These are phyloP conservation scores for Arachis hypogaea DNA, from an alignment of 306 rosid species.

Conservation along the genomic window DNA sequence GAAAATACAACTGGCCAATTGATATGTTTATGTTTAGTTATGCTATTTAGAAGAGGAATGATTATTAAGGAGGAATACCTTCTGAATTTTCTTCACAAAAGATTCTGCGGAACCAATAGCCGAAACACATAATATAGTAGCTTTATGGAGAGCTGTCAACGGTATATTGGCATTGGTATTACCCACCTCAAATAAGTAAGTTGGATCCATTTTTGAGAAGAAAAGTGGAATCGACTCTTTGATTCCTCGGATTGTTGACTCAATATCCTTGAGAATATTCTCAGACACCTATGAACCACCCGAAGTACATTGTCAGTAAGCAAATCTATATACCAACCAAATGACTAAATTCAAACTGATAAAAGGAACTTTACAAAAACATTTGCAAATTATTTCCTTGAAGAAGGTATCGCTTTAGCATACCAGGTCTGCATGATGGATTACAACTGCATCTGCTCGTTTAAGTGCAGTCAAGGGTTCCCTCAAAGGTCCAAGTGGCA, in stretches of 20 bases:
- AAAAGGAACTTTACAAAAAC: slow-evolving; percentile 16
- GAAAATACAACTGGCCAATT: slow-evolving; percentile 1
- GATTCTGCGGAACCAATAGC: slow-evolving; percentile 89
- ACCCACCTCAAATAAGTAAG: slow-evolving; percentile 63
- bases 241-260: slow-evolving; percentile 45
- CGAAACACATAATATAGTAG: slow-evolving; percentile 67
- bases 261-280: slow-evolving; percentile 56
- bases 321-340: slow-evolving; percentile 17
- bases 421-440: slow-evolving; percentile 91
- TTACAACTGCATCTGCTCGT: slow-evolving; percentile 71
- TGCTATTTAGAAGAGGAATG: slow-evolving; percentile 2
- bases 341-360: background rate
- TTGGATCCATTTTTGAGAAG: slow-evolving; percentile 80
- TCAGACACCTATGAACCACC: slow-evolving; percentile 64
- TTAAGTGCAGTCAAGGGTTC: slow-evolving; percentile 74
- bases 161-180: slow-evolving; percentile 48
- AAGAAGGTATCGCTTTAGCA: slow-evolving; percentile 1
- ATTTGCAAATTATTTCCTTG: slow-evolving; percentile 5
- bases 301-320: slow-evolving; percentile 36
- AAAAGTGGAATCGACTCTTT: slow-evolving; percentile 61
- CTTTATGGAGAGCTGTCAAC: slow-evolving; percentile 50
- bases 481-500: slow-evolving; percentile 93
- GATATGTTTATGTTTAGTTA: background rate
- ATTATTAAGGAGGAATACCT: slow-evolving; percentile 53
- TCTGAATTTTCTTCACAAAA: slow-evolving; percentile 67